A percentile compares a stretch with the other conserved stretches of the same genome.
These are phyloP conservation scores for Amanita pseudoporphyria DNA, from an alignment of 768 basidiomycete genomes.

Conservation along the genomic window DNA sequence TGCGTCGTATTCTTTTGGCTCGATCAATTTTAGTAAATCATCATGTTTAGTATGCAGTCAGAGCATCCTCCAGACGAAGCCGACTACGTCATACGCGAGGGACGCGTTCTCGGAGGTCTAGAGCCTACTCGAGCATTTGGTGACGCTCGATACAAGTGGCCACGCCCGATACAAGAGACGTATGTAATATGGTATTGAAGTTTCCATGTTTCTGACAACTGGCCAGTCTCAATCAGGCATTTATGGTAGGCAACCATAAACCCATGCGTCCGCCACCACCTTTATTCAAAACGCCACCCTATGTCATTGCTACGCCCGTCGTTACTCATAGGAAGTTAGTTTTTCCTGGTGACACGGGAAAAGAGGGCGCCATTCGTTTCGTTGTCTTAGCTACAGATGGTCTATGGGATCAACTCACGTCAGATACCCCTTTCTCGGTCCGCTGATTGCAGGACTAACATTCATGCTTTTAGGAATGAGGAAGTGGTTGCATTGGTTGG, in stretches of 20 bases:
- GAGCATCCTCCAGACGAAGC: constrained; percentile 79
- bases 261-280: constrained; percentile 51
- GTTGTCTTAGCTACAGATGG: constrained; percentile 86
- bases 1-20: constrained; percentile 21
- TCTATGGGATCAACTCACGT: constrained; percentile 64
- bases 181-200: constrained; percentile 23
- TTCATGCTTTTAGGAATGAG: constrained; percentile 45
- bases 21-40: background rate
- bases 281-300: constrained; percentile 81
- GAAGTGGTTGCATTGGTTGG: constrained; percentile 85
- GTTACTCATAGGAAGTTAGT: constrained; percentile 68
- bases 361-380: constrained; percentile 48
- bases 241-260: constrained; percentile 52
- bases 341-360: constrained; percentile 29
- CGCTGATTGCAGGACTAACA: background rate
- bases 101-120: constrained; percentile 79
- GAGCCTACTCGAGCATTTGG: constrained; percentile 86
- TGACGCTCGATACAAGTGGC: constrained; percentile 87
- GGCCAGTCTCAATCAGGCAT: constrained; percentile 42
- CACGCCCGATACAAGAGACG: constrained; percentile 61
- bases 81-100: constrained; percentile 62
- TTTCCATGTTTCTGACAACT: background rate
- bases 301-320: constrained; percentile 78
- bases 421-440: constrained; percentile 3
- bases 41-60: constrained; percentile 50